A percentile compares a stretch with the other conserved stretches of the same genome.
These are phyloP conservation scores for Globisporangium abappressorium DNA, from an alignment of 352 stramenopile genomes.

Conservation along the genomic window DNA sequence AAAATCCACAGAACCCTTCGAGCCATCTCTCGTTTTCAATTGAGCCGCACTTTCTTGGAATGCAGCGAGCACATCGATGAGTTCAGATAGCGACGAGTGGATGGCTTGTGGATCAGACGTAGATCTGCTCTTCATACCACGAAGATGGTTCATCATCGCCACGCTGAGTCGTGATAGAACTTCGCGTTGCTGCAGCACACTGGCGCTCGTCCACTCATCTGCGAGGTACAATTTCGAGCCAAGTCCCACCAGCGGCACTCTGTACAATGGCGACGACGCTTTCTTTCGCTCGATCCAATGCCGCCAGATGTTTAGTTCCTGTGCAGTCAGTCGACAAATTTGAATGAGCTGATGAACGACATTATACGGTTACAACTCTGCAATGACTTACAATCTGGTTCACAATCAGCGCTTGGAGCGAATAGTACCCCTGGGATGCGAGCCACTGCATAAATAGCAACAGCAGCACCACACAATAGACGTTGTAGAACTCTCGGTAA, in stretches of 20 bases:
- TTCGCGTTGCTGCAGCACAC: conserved; percentile 11
- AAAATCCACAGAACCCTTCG: conserved; percentile 22
- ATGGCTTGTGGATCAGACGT: background rate
- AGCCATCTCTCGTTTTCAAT: background rate
- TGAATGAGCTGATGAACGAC: background rate
- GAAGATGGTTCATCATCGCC: conserved; percentile 21
- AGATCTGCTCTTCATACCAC: background rate
- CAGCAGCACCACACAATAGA: background rate
- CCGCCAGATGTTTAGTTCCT: conserved; percentile 75
- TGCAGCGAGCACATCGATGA: conserved; percentile 10
- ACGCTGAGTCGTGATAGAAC: conserved; percentile 11
- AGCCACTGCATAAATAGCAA: conserved; percentile 46
- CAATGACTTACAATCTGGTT: conserved; percentile 68
- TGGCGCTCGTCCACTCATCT: conserved; percentile 43
- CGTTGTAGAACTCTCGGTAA: background rate
- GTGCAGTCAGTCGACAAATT: background rate
- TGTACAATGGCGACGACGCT: conserved; percentile 11
- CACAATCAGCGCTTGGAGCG: conserved; percentile 56
- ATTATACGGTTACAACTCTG: background rate
- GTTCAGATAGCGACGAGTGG: conserved; percentile 3
- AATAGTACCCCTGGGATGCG: conserved; percentile 53
- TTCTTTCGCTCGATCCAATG: conserved; percentile 43
- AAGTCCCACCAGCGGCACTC: conserved; percentile 47
- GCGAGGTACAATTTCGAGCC: conserved; percentile 47
- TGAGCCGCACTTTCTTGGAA: conserved; percentile 3